phyloP scores from a whole-genome alignment of 306 rosid genomes.

The Quercus mongolica region DNA sequence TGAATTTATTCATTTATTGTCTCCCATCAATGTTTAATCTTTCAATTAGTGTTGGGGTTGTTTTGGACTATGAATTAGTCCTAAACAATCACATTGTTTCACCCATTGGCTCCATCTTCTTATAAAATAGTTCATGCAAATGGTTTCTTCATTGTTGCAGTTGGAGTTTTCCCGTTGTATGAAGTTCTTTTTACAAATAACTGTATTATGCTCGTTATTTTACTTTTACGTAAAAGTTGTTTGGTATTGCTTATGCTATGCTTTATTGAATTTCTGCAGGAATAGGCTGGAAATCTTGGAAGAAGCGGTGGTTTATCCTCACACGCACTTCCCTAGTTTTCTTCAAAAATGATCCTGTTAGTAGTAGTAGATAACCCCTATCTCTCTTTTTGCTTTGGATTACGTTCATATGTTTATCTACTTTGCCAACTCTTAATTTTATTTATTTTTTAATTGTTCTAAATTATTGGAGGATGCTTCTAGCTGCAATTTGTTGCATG shows the following conservation, averaged over 20 bases:
- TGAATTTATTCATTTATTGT: no score
- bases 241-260: conserved; percentile 8
- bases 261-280: conserved; percentile 55
- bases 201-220: neutral
- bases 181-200: neutral
- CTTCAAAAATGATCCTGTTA: conserved; percentile 95
- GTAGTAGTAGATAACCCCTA: conserved; percentile 37
- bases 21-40: neutral
- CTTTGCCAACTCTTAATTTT: neutral
- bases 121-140: neutral
- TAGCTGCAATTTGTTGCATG: neutral
- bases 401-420: neutral
- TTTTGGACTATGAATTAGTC: neutral
- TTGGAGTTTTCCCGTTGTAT: neutral
- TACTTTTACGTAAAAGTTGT: neutral
- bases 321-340: conserved; percentile 92
- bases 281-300: conserved; percentile 99
- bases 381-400: conserved; percentile 4
- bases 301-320: conserved; percentile 98
- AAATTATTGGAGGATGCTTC: conserved; percentile 1
- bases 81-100: neutral
- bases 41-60: neutral
- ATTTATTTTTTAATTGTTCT: neutral
- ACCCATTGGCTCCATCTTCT: neutral
- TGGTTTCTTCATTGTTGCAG: neutral